Evolutionary conservation across 2,329 filamentous ascomycete genomes (phyloP), one percentile per base, ranked within the genome.

Genomic region (Clonostachys chloroleuca): DNA sequence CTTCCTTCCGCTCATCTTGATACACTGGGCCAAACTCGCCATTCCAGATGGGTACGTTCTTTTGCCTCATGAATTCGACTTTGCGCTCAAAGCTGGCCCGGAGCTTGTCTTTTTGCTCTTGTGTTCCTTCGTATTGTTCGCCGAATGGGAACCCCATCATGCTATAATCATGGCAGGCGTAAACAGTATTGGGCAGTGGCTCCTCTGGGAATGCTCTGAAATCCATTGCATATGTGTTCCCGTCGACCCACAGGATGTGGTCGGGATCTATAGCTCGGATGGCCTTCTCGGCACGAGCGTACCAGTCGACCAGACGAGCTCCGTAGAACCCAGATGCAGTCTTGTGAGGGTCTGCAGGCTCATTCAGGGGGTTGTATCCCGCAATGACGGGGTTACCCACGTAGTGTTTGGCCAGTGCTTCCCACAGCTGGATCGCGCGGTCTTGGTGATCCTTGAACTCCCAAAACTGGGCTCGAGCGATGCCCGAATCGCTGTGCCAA

Each of bases 191-290:
- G 0, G 73, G 73, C 1, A 78, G 59, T 5, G 64, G 52, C 5
- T 67, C 56, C 6, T 65, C 58, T 1, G 69, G 66, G 47, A 73
- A 75, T 7, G 58, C 63, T 12, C 63, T 63, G 54, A 72, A 75
- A 54, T 80, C 74, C 61, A 77, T 77, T 16, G 75, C 68, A 47
- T 76, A 80, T 0, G 75, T 79, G 59, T 79, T 79, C 8, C 73
- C 73, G 44, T 77, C 74, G 10, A 77, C 58, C 50, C 69, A 76
- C 20, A 77, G 63, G 48, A 78, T 76, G 46, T 78, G 75, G 17
- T 75, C 59, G 0, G 72, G 65, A 43, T 74, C 71, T 5, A 70
- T 60, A 6, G 59, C 58, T 4, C 70, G 65, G 34, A 74, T 65
- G 1, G 59, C 62, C 16, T 58, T 57, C 46, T 73, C 70, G 1